Evolutionary conservation across 176 grass and related monocot genomes (phyloP).

Genomic region (Dendrocalamus sinicus): DNA sequence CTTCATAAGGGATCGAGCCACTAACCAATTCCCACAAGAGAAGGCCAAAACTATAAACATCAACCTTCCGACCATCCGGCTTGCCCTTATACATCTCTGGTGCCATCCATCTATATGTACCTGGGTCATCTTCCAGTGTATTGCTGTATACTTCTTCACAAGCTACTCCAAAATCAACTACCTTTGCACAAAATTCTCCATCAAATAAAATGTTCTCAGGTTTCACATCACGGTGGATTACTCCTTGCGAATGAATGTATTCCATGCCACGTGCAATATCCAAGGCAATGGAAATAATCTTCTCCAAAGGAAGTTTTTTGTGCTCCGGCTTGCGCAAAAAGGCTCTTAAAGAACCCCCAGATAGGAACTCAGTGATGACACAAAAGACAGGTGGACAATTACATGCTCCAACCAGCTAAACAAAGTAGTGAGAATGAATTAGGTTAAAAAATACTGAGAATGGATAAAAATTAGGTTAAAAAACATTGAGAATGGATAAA

Average conservation of each 20-base stretch:
- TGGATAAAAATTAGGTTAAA: background rate
- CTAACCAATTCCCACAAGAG: conserved; percentile 85
- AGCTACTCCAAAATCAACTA: conserved; percentile 94
- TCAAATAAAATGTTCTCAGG: conserved; percentile 98
- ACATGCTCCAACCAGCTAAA: conserved; percentile 81
- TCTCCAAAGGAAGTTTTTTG: conserved; percentile 64
- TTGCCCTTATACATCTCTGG: conserved; percentile 93
- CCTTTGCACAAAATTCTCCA: conserved; percentile 72
- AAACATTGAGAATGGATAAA: conserved; percentile 27
- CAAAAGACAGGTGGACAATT: conserved; percentile 79
- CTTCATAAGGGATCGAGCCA: conserved; percentile 77
- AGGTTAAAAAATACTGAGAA: conserved; percentile 17
- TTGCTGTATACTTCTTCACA: conserved; percentile 73
- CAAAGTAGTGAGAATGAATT: conserved; percentile 29
- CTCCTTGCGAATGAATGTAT: conserved; percentile 90
- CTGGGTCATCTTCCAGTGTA: conserved; percentile 69
- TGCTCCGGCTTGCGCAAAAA: conserved; percentile 77
- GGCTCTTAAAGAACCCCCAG: conserved; percentile 76
- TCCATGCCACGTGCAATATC: conserved; percentile 80
- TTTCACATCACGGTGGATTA: conserved; percentile 93
- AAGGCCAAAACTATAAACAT: conserved; percentile 93
- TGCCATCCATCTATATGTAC: conserved; percentile 98
- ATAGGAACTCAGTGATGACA: conserved; percentile 90
- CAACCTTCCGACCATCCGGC: conserved; percentile 77
- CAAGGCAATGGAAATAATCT: conserved; percentile 67